Conservation (phyloP, 768 basidiomycete species). For the Panellus pusillus region DNA sequence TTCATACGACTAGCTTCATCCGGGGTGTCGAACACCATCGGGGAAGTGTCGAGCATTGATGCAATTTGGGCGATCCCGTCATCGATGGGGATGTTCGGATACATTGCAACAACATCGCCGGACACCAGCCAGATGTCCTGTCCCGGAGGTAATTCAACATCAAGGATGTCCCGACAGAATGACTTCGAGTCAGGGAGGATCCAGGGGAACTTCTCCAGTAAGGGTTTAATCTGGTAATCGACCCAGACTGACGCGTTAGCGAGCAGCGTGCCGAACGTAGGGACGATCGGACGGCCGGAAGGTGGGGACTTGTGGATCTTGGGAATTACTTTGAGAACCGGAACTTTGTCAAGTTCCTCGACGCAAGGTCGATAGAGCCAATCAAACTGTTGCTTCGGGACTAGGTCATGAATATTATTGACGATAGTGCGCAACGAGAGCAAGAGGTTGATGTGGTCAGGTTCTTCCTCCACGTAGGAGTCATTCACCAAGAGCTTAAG, state of each 20-base stretch:
- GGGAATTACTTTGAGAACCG: constrained; percentile 6
- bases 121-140: constrained; percentile 6
- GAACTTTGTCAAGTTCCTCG: not conserved
- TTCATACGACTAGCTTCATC: not conserved
- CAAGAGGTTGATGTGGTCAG: not conserved
- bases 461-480: constrained; percentile 12
- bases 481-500: constrained; percentile 15
- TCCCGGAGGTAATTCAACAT: constrained; percentile 2
- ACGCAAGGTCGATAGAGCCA: not conserved
- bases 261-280: constrained; percentile 2
- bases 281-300: constrained; percentile 3
- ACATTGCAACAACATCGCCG: constrained; percentile 11
- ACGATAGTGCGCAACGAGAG: not conserved
- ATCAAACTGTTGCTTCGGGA: constrained; percentile 4
- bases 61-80: constrained; percentile 2
- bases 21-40: constrained; percentile 5
- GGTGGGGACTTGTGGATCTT: constrained; percentile 2
- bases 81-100: constrained; percentile 10
- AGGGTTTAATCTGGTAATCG: constrained; percentile 6
- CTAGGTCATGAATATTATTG: not conserved
- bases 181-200: constrained; percentile 5
- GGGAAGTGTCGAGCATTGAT: constrained; percentile 4
- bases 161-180: constrained; percentile 2
- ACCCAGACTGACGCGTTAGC: constrained; percentile 10
- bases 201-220: constrained; percentile 1